A percentile compares a stretch with the other conserved stretches of the same genome.
These are phyloP conservation scores for Pseudoscleropodium purum DNA, from an alignment of 225 moss, liverwort and hornwort species.

Conservation along the genomic window DNA sequence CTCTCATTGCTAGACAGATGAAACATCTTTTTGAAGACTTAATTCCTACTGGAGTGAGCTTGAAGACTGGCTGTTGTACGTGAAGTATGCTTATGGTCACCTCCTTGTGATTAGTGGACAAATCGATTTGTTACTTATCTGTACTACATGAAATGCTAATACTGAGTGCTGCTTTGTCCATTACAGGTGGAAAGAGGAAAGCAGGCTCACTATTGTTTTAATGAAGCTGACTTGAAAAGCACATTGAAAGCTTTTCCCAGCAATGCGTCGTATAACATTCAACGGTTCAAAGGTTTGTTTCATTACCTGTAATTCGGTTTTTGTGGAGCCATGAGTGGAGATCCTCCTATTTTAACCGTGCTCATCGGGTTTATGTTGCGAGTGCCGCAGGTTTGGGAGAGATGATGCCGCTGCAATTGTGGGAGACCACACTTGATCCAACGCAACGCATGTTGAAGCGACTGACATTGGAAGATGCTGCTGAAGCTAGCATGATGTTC, in stretches of 20 bases:
- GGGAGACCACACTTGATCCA: slow-evolving; percentile 94
- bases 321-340: background rate
- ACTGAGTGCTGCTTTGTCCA: background rate
- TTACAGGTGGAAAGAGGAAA: slow-evolving; percentile 84
- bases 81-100: background rate
- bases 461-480: slow-evolving; percentile 81
- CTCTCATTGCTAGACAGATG: background rate
- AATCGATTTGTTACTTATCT: background rate
- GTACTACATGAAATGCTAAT: background rate
- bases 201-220: slow-evolving; percentile 77
- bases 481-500: slow-evolving; percentile 84
- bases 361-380: background rate
- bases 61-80: background rate
- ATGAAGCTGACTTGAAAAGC: slow-evolving; percentile 56
- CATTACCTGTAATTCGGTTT: background rate
- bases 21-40: background rate
- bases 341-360: background rate
- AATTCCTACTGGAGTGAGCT: background rate
- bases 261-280: slow-evolving; percentile 76
- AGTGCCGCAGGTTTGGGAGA: slow-evolving; percentile 67
- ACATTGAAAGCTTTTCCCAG: slow-evolving; percentile 50
- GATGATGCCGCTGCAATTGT: slow-evolving; percentile 96
- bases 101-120: background rate
- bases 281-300: slow-evolving; percentile 78
- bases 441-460: slow-evolving; percentile 83